phyloP scores from a whole-genome alignment of 352 stramenopile genomes.

The Phytophthora crassamura region DNA sequence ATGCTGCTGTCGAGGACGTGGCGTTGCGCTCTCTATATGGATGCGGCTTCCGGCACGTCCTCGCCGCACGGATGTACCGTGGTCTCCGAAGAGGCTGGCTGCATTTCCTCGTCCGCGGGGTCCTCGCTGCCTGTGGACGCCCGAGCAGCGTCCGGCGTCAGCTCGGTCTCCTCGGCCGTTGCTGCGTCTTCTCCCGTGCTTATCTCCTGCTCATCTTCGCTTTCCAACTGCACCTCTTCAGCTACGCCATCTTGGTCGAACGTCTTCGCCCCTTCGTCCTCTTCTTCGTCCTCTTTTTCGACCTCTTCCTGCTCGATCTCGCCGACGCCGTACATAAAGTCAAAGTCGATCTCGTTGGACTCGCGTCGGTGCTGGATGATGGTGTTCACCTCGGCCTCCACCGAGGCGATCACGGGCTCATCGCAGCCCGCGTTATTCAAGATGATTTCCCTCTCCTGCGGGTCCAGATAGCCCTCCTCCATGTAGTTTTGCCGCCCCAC shows the following conservation, averaged over 20 bases:
- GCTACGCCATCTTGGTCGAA: slow-evolving; percentile 26
- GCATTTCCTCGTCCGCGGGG: slow-evolving; percentile 21
- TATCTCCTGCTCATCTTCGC: slow-evolving; percentile 30
- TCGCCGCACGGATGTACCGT: slow-evolving; percentile 26
- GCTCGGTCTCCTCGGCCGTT: neutral
- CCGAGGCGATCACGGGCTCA: slow-evolving; percentile 69
- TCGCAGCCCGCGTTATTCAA: slow-evolving; percentile 81
- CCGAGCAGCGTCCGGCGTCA: neutral
- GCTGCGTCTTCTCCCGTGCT: slow-evolving; percentile 21
- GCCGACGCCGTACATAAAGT: slow-evolving; percentile 73
- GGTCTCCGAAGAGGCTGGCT: slow-evolving; percentile 13
- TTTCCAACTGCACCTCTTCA: slow-evolving; percentile 24
- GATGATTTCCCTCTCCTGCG: slow-evolving; percentile 76
- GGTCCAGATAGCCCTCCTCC: slow-evolving; percentile 87
- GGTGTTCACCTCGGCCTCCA: slow-evolving; percentile 83
- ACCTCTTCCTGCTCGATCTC: slow-evolving; percentile 47
- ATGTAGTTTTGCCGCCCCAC: slow-evolving; percentile 86
- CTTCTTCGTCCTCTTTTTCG: slow-evolving; percentile 38
- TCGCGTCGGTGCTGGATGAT: slow-evolving; percentile 84
- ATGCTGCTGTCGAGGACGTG: slow-evolving; percentile 18
- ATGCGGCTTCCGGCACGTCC: slow-evolving; percentile 28
- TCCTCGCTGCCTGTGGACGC: slow-evolving; percentile 19
- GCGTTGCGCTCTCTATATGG: slow-evolving; percentile 28
- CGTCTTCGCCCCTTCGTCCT: slow-evolving; percentile 34
- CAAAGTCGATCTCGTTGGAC: slow-evolving; percentile 85